Conservation (phyloP, 306 rosid species). For the Vigna unguiculata region DNA sequence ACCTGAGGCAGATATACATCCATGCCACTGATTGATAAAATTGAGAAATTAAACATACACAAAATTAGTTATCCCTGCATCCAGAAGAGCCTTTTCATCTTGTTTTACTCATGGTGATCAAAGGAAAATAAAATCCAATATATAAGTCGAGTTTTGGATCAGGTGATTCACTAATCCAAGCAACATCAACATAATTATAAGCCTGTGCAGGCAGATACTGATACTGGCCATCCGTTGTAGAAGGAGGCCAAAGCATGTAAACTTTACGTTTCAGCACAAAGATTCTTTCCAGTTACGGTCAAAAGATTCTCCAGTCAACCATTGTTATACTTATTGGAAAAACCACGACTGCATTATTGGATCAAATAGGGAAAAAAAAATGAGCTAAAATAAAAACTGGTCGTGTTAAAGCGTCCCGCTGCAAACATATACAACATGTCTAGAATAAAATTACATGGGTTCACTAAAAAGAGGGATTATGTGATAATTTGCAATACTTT, state of each 20-base stretch:
- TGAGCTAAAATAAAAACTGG: constrained; percentile 9
- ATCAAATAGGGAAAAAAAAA: constrained; percentile 14
- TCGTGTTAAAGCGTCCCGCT: not conserved
- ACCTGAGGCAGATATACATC: constrained; percentile 27
- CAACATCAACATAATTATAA: constrained; percentile 27
- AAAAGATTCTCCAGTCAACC: constrained; percentile 26
- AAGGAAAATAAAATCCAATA: constrained; percentile 29
- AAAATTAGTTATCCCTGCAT: not conserved
- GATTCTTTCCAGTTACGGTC: not conserved
- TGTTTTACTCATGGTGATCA: constrained; percentile 25
- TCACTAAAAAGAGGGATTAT: not conserved
- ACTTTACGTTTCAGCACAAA: constrained; percentile 24
- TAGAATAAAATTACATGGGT: not conserved
- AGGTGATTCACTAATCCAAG: constrained; percentile 3
- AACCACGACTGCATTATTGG: not conserved
- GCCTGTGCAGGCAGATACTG: not conserved
- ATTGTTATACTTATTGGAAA: not conserved
- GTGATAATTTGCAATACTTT: not conserved
- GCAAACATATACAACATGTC: not conserved
- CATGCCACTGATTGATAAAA: constrained; percentile 9
- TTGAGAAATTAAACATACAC: not conserved
- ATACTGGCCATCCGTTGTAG: constrained; percentile 5
- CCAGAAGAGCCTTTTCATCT: constrained; percentile 6
- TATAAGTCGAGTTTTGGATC: constrained; percentile 7
- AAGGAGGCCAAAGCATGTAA: not conserved